Evolutionary conservation across 2,329 filamentous ascomycete genomes (phyloP).

Genomic region (Epichloe gansuensis): DNA sequence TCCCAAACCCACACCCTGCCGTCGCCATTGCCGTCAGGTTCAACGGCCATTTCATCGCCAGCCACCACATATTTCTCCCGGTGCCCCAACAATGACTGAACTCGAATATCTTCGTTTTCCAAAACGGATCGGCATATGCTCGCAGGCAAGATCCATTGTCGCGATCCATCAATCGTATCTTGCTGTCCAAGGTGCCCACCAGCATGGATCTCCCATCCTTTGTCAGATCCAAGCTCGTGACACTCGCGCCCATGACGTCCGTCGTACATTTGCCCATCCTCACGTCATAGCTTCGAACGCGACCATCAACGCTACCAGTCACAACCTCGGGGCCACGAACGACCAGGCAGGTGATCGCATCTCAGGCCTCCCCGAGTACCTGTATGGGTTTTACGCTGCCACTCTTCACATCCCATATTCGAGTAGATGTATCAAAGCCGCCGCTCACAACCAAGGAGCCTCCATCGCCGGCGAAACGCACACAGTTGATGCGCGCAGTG

Average conservation of each 20-base stretch:
- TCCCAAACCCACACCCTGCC: slow-evolving; percentile 74
- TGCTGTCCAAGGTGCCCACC: slow-evolving; percentile 63
- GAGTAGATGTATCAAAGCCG: slow-evolving; percentile 64
- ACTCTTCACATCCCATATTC: slow-evolving; percentile 59
- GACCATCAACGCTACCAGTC: slow-evolving; percentile 72
- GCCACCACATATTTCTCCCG: slow-evolving; percentile 68
- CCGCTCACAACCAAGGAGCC: slow-evolving; percentile 63
- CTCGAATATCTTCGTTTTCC: slow-evolving; percentile 59
- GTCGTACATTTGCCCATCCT: slow-evolving; percentile 58
- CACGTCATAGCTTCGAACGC: slow-evolving; percentile 71
- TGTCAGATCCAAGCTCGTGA: slow-evolving; percentile 65
- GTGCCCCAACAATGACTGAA: slow-evolving; percentile 63
- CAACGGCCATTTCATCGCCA: slow-evolving; percentile 55
- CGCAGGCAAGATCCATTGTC: slow-evolving; percentile 60
- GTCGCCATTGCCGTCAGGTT: slow-evolving; percentile 24
- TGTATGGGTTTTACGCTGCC: slow-evolving; percentile 52
- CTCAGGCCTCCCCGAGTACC: slow-evolving; percentile 59
- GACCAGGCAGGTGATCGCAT: slow-evolving; percentile 46
- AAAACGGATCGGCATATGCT: slow-evolving; percentile 48
- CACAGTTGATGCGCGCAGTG: slow-evolving; percentile 62
- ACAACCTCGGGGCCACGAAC: slow-evolving; percentile 48
- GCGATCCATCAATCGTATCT: slow-evolving; percentile 70
- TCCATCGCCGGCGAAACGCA: slow-evolving; percentile 64
- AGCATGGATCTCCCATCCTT: slow-evolving; percentile 64
- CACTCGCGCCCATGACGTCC: slow-evolving; percentile 56